Evolutionary conservation across 1,284 basidiomycete genomes (phyloP), one percentile per base, ranked within the genome.

Genomic region (Sanghuangporus sanghuang): DNA sequence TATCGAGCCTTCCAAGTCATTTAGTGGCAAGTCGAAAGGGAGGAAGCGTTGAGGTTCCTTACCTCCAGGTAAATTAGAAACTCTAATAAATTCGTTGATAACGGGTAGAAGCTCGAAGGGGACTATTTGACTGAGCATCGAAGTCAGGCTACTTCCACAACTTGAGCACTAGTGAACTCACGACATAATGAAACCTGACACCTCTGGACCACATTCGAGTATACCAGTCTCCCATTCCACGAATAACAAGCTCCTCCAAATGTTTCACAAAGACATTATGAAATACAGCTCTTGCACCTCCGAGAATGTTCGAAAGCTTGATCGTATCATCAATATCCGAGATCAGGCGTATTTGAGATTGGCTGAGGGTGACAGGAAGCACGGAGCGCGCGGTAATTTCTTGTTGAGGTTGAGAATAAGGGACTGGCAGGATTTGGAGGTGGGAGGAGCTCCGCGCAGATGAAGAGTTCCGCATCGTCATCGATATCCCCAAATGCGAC

Each of bases 311-410:
- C 0, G 90, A 87, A 56, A 84, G 74, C 72, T 96, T 98, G 67
- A 97, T 83, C 0, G 96, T 98, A 73, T 98, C 96, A 73, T 98
- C 96, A 52, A 98, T 90, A 71, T 98, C 96, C 0, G 93, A 96
- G 39, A 98, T 89, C 61, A 97, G 81, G 7, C 92, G 85, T 12
- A 94, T 73, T 0, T 81, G 80, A 0, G 81, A 79, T 69, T 85
- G 75, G 0, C 85, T 82, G 12, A 89, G 76, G 0, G 85, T 78
- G 1, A 87, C 64, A 5, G 59, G 48, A 18, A 65, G 57, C 3
- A 64, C 50, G 16, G 64, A 52, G n/a, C 55, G 39, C 5, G 62
- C 23, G 16, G 49, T 59, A 4, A 54, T 21, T 35, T 64, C 53
- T 32, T 53, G 44, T 11, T 48, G 27, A 35, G 44, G 12, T 5